These are phyloP conservation scores for Penicillium sp. DNA, from an alignment of 2,329 filamentous ascomycete genomes.

Conservation along the genomic window DNA sequence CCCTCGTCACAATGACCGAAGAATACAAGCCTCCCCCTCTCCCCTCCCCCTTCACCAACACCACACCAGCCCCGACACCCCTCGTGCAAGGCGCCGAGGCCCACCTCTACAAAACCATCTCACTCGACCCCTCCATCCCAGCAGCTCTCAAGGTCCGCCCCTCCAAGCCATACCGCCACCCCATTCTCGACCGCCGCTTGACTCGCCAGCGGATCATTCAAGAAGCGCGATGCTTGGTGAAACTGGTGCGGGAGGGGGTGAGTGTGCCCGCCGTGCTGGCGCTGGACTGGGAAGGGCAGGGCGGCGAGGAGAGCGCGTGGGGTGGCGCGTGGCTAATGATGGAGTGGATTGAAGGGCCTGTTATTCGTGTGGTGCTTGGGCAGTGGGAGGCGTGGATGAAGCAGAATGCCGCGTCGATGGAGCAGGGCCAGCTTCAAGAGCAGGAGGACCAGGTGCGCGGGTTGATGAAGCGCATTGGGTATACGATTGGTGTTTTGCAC, in stretches of 20 bases:
- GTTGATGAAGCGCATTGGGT: slow-evolving; percentile 71
- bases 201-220: slow-evolving; percentile 85
- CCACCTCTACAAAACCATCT: slow-evolving; percentile 84
- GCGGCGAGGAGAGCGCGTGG: slow-evolving; percentile 53
- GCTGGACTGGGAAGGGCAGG: slow-evolving; percentile 62
- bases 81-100: slow-evolving; percentile 95
- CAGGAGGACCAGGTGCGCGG: slow-evolving; percentile 57
- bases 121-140: slow-evolving; percentile 66
- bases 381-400: slow-evolving; percentile 61
- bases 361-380: slow-evolving; percentile 70
- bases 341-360: slow-evolving; percentile 78
- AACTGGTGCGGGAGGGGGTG: slow-evolving; percentile 76
- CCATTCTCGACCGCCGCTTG: slow-evolving; percentile 80
- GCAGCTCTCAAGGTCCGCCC: slow-evolving; percentile 91
- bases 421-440: slow-evolving; percentile 34
- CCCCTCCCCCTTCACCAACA: slow-evolving; percentile 65
- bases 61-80: slow-evolving; percentile 64
- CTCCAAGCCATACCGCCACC: slow-evolving; percentile 88
- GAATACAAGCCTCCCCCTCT: slow-evolving; percentile 48
- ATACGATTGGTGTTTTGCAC: slow-evolving; percentile 75
- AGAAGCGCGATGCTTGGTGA: slow-evolving; percentile 81
- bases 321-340: slow-evolving; percentile 77
- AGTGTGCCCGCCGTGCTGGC: slow-evolving; percentile 80
- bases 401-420: slow-evolving; percentile 31
- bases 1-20: slow-evolving; percentile 16